Percentiles rank a stretch among this genome's conserved stretches.
Evolutionary conservation across 306 rosid species (phyloP).

Genomic region (Quercus cerris): DNA sequence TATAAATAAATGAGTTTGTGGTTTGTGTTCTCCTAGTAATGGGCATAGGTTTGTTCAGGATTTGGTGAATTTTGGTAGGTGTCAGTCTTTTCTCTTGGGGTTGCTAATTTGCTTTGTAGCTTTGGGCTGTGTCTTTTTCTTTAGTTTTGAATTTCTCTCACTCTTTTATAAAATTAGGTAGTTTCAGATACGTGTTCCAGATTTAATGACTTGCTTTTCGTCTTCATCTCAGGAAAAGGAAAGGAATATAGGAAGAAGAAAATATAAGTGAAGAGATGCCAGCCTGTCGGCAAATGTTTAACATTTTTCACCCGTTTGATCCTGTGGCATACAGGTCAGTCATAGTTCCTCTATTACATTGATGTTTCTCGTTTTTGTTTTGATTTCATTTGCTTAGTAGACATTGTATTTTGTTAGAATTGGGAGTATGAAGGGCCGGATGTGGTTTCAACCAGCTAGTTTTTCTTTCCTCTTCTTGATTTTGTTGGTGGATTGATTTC

Average conservation of each 20-base stretch:
- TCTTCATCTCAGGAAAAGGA: slow-evolving; percentile 67
- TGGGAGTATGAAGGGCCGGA: neutral
- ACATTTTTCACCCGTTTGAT: slow-evolving; percentile 97
- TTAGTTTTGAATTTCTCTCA: neutral
- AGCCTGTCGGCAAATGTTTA: slow-evolving; percentile 86
- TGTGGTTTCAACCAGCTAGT: neutral
- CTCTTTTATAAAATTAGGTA: slow-evolving; percentile 3
- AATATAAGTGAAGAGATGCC: slow-evolving; percentile 91
- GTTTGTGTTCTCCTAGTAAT: neutral
- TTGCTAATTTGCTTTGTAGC: neutral
- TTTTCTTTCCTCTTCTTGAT: neutral
- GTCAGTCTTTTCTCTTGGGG: neutral
- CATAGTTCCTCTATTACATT: slow-evolving; percentile 12
- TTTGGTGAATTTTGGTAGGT: neutral
- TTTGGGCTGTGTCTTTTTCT: neutral
- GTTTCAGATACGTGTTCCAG: slow-evolving; percentile 1
- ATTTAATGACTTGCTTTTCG: slow-evolving; percentile 6
- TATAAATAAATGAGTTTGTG: neutral
- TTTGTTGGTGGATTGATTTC: neutral
- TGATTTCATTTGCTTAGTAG: neutral
- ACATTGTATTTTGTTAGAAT: neutral
- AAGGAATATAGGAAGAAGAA: slow-evolving; percentile 83
- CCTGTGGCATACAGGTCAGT: slow-evolving; percentile 95
- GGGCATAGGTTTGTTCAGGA: neutral
- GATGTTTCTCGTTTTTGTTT: neutral